Percentiles rank a stretch among this genome's conserved stretches.
Evolutionary conservation across 2,329 filamentous ascomycete species (phyloP).

Genomic region (Microcera coccophila): DNA sequence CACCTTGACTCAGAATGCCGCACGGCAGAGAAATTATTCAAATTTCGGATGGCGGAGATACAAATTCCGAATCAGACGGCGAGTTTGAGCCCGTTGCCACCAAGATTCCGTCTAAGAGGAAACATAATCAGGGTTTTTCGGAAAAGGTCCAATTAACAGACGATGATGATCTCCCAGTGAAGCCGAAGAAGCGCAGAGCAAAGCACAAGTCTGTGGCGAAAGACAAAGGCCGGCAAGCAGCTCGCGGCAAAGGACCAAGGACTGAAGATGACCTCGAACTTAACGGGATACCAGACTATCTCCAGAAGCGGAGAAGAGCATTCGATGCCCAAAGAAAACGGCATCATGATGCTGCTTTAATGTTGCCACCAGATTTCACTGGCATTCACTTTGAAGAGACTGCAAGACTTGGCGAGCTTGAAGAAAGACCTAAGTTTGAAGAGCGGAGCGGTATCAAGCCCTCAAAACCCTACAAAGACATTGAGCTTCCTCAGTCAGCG

Average conservation of each 20-base stretch:
- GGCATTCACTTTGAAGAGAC: conserved; percentile 65
- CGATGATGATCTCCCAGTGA: conserved; percentile 56
- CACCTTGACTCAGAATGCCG: conserved; percentile 13
- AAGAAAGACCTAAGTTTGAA: conserved; percentile 68
- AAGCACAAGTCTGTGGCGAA: conserved; percentile 30
- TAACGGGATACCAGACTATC: conserved; percentile 66
- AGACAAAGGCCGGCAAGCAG: conserved; percentile 20
- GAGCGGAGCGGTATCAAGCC: conserved; percentile 54
- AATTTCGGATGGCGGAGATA: conserved; percentile 24
- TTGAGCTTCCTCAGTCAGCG: conserved; percentile 68
- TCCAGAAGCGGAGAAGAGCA: conserved; percentile 61
- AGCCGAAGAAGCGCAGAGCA: conserved; percentile 39
- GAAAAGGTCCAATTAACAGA: conserved; percentile 54
- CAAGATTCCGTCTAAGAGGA: conserved; percentile 34
- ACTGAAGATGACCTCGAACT: conserved; percentile 45
- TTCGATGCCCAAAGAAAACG: conserved; percentile 62
- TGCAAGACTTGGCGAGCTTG: conserved; percentile 35
- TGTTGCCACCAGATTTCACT: conserved; percentile 72
- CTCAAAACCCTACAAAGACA: conserved; percentile 67
- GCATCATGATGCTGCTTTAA: conserved; percentile 65
- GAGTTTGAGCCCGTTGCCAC: conserved; percentile 1
- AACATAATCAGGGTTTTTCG: conserved; percentile 32
- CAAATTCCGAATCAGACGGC: conserved; percentile 17
- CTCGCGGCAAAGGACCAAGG: conserved; percentile 31
- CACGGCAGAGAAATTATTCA: conserved; percentile 21